Percentiles rank a stretch among this genome's conserved stretches.
Conservation (phyloP, 495 filamentous ascomycete species). For the Xylaria flabelliformis region DNA sequence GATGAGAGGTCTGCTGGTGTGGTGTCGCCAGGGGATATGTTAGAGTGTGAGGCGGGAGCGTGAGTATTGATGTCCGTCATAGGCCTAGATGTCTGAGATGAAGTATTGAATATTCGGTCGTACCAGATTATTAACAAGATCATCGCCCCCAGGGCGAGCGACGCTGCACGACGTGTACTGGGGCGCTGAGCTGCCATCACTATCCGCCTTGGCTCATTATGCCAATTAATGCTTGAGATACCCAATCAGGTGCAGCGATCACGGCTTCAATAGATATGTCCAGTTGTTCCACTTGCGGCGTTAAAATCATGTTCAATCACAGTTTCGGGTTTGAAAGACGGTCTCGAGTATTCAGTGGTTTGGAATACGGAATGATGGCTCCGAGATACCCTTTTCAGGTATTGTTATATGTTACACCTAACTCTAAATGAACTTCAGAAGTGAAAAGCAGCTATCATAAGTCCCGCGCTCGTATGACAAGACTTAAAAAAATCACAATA, state of each 20-base stretch:
- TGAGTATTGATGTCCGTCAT: background rate
- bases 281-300: background rate
- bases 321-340: background rate
- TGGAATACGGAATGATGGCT: conserved; percentile 11
- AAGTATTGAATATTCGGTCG: background rate
- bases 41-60: background rate
- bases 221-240: background rate
- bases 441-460: background rate
- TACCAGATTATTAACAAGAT: conserved; percentile 12
- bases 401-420: background rate
- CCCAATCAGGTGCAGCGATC: background rate
- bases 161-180: conserved; percentile 3
- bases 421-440: background rate
- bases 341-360: background rate
- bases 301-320: background rate
- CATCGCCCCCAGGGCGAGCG: background rate
- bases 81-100: background rate
- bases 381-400: conserved; percentile 13
- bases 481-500: background rate
- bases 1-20: conserved; percentile 41
- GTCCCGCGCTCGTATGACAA: background rate
- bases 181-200: conserved; percentile 5
- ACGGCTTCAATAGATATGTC: background rate
- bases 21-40: background rate
- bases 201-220: background rate